These are phyloP conservation scores for Vanderwaltozyma verrucispora DNA, from an alignment of 805 yeast species.

Conservation along the genomic window DNA sequence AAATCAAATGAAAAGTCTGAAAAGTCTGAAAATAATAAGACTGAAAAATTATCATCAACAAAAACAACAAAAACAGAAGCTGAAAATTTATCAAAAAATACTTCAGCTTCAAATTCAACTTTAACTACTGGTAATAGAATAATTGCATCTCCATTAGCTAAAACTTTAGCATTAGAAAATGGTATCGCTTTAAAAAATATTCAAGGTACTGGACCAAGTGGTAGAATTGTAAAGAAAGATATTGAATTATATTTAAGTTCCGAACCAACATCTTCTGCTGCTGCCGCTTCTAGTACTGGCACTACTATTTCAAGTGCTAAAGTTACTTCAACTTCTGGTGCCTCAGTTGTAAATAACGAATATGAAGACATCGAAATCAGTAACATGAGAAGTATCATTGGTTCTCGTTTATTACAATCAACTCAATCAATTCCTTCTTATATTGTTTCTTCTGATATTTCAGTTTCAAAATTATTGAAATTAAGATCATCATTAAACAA, in stretches of 20 bases:
- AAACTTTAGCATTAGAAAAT: slow-evolving; percentile 82
- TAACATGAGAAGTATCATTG: slow-evolving; percentile 90
- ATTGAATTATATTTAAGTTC: slow-evolving; percentile 54
- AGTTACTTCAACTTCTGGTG: slow-evolving; percentile 37
- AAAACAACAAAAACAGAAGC: slow-evolving; percentile 11
- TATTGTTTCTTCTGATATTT: slow-evolving; percentile 77
- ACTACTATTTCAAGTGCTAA: slow-evolving; percentile 31
- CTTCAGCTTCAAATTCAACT: slow-evolving; percentile 24
- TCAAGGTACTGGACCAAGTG: slow-evolving; percentile 90
- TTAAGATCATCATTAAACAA: slow-evolving; percentile 77
- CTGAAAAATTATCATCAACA: no score
- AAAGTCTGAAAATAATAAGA: no score
- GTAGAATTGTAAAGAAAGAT: slow-evolving; percentile 87
- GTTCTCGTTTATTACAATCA: slow-evolving; percentile 76
- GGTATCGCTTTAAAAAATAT: slow-evolving; percentile 80
- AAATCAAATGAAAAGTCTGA: slow-evolving; percentile 29
- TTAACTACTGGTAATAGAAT: slow-evolving; percentile 40
- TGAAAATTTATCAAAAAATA: slow-evolving; percentile 35
- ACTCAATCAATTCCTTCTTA: slow-evolving; percentile 84
- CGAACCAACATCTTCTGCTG: slow-evolving; percentile 25
- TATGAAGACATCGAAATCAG: slow-evolving; percentile 81
- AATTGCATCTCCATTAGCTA: slow-evolving; percentile 91
- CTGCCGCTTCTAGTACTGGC: slow-evolving; percentile 37
- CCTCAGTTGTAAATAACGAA: background rate
- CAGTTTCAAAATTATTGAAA: slow-evolving; percentile 84